Conservation (phyloP, 768 basidiomycete species). For the Neoboletus magnificus region DNA sequence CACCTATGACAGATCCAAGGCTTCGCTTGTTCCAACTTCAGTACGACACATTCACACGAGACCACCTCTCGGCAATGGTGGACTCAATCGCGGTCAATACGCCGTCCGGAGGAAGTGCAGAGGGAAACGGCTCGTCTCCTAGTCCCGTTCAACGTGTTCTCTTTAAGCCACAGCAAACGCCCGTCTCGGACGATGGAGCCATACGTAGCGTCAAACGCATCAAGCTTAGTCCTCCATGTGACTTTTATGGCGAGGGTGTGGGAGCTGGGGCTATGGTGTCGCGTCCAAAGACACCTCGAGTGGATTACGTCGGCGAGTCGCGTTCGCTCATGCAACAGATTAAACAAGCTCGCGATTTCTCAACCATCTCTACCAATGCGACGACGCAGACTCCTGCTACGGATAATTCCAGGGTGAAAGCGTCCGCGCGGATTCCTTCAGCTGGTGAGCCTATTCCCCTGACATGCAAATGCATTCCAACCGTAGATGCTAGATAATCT, state of each 20-base stretch:
- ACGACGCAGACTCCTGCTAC: constrained; percentile 35
- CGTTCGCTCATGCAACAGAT: constrained; percentile 77
- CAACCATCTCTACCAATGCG: constrained; percentile 64
- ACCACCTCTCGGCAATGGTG: constrained; percentile 90
- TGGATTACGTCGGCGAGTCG: constrained; percentile 78
- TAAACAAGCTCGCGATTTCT: constrained; percentile 72
- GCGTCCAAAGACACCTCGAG: constrained; percentile 46
- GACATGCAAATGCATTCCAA: neutral
- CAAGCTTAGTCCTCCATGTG: constrained; percentile 67
- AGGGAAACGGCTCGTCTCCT: constrained; percentile 41
- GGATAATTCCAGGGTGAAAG: constrained; percentile 9
- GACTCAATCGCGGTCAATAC: constrained; percentile 89
- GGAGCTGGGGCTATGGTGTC: constrained; percentile 47
- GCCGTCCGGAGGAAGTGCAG: constrained; percentile 54
- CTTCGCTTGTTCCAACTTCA: constrained; percentile 88
- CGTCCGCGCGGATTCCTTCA: neutral
- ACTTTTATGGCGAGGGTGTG: constrained; percentile 52
- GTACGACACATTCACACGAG: constrained; percentile 95
- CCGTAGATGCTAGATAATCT: constrained; percentile 8
- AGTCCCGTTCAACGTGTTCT: constrained; percentile 41
- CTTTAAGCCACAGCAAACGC: constrained; percentile 47
- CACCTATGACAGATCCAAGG: constrained; percentile 61
- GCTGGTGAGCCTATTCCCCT: constrained; percentile 16
- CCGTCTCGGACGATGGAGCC: constrained; percentile 43
- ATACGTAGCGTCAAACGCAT: constrained; percentile 77